Evolutionary conservation across 2,329 filamentous ascomycete species (phyloP).

Genomic region (Colletotrichum sp.): DNA sequence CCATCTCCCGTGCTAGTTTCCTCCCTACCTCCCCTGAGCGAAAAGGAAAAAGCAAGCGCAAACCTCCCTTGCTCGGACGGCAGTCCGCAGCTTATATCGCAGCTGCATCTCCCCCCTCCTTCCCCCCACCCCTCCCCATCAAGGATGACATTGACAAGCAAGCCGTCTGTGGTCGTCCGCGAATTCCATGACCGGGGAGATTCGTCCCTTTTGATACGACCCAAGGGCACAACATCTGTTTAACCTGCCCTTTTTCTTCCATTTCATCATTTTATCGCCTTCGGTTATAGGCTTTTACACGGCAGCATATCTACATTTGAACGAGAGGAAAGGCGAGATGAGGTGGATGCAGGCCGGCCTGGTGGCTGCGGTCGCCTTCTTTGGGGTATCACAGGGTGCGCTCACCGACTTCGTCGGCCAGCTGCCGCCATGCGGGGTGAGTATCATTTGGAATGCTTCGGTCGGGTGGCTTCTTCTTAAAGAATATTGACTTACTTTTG

Average conservation of each 20-base stretch:
- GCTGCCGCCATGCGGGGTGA: conserved; percentile 26
- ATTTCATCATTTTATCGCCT: neutral
- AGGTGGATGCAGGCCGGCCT: conserved; percentile 15
- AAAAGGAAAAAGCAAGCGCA: neutral
- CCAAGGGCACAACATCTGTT: neutral
- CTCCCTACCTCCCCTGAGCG: neutral
- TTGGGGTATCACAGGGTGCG: conserved; percentile 9
- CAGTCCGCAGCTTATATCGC: conserved; percentile 1
- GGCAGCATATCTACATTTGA: neutral
- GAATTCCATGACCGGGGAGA: neutral
- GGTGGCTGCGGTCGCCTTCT: conserved; percentile 17
- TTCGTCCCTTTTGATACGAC: neutral
- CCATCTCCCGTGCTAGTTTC: neutral
- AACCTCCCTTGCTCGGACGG: neutral
- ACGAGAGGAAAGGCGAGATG: neutral
- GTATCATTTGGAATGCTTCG: neutral
- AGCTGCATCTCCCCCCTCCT: neutral
- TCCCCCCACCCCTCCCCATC: neutral
- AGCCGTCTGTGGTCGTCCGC: neutral
- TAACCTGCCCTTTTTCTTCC: neutral
- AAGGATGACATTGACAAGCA: neutral
- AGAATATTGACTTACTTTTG: neutral
- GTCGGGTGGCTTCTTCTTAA: neutral
- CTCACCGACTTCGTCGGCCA: conserved; percentile 19
- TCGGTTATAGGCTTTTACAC: neutral